These are phyloP conservation scores for Celoporthe dispersa DNA, from an alignment of 2,329 filamentous ascomycete genomes.

Conservation along the genomic window DNA sequence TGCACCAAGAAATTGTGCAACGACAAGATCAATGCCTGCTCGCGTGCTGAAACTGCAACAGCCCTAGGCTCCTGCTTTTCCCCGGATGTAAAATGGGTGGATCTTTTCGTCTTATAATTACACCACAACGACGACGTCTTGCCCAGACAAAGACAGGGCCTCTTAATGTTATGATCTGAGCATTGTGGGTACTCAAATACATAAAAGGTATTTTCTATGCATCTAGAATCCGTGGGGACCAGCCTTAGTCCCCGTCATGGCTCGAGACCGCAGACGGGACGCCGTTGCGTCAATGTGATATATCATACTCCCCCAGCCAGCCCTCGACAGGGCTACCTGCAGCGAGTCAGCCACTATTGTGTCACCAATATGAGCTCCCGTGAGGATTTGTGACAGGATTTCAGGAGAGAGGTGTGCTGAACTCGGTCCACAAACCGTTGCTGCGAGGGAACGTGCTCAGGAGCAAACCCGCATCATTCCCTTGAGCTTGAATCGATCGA, in stretches of 20 bases:
- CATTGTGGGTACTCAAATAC: not conserved
- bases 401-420: not conserved
- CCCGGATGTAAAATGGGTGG: not conserved
- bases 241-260: not conserved
- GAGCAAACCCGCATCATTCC: not conserved
- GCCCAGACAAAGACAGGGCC: not conserved
- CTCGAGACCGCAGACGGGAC: not conserved
- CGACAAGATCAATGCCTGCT: not conserved
- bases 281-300: not conserved
- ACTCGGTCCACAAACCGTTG: not conserved
- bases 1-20: not conserved
- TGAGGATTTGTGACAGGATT: not conserved
- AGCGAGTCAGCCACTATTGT: not conserved
- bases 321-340: not conserved
- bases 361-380: not conserved
- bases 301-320: not conserved
- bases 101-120: not conserved
- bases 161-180: not conserved
- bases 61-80: not conserved
- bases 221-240: not conserved
- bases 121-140: not conserved
- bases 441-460: not conserved
- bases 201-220: not conserved
- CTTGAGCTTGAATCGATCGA: not conserved
- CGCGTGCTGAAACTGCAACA: not conserved